Percentiles rank a stretch among this genome's conserved stretches.
phyloP scores from a whole-genome alignment of 805 yeast species.

The Brettanomyces sp. region DNA sequence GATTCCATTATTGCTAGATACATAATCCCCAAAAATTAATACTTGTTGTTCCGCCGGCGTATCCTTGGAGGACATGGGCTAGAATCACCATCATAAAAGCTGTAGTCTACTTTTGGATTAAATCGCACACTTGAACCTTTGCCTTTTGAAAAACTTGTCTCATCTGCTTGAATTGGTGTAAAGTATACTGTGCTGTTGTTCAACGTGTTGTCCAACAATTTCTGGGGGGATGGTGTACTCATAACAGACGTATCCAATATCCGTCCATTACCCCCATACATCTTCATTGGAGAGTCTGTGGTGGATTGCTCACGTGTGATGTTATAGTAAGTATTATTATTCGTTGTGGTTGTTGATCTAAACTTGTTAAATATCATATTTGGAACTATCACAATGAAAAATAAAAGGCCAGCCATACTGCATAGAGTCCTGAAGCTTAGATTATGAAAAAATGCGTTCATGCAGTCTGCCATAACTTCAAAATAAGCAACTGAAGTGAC shows the following conservation, averaged over 20 bases:
- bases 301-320: slow-evolving; percentile 13
- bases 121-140: slow-evolving; percentile 19
- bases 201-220: not conserved
- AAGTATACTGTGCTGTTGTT: slow-evolving; percentile 1
- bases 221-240: not conserved
- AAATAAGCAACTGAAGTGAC: slow-evolving; percentile 24
- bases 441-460: slow-evolving; percentile 25
- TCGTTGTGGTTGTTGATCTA: slow-evolving; percentile 14
- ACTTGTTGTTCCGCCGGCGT: slow-evolving; percentile 11
- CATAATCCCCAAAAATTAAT: slow-evolving; percentile 1
- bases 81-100: slow-evolving; percentile 10
- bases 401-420: slow-evolving; percentile 9
- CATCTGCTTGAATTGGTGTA: slow-evolving; percentile 1
- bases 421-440: slow-evolving; percentile 17
- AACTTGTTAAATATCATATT: slow-evolving; percentile 20
- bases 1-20: too few relatives aligned
- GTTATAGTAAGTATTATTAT: slow-evolving; percentile 18
- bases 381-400: slow-evolving; percentile 16
- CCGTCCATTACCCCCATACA: not conserved
- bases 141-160: not conserved
- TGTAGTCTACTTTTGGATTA: slow-evolving; percentile 22
- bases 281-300: slow-evolving; percentile 2
- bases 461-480: slow-evolving; percentile 25
- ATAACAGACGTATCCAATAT: slow-evolving; percentile 1
- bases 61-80: not conserved